phyloP scores from a whole-genome alignment of 129 eudicot species.

The Arctium lappa region DNA sequence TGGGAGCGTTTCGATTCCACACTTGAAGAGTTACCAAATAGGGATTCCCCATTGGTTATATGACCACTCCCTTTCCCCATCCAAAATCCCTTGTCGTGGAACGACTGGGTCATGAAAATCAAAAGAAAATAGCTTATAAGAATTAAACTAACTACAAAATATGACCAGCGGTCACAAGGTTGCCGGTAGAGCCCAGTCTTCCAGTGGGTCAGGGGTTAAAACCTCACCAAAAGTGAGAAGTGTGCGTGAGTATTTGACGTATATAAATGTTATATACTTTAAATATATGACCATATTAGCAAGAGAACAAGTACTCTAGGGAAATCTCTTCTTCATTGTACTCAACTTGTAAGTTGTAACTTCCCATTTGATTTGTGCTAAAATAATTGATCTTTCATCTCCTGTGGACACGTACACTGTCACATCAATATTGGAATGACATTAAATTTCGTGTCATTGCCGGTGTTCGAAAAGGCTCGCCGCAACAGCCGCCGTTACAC shows the following conservation, averaged over 20 bases:
- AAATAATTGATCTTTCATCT: background rate
- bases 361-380: background rate
- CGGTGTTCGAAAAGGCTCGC: too few species aligned
- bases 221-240: too few species aligned
- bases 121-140: background rate
- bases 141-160: background rate
- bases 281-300: background rate
- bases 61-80: conserved; percentile 55
- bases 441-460: too few species aligned
- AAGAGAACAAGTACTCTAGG: background rate
- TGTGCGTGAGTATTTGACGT: too few species aligned
- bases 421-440: background rate
- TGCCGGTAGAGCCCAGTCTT: too few species aligned
- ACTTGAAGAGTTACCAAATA: conserved; percentile 45
- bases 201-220: too few species aligned
- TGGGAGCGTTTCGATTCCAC: conserved; percentile 60
- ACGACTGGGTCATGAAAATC: conserved; percentile 32
- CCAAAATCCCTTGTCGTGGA: conserved; percentile 75
- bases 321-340: background rate
- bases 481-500: too few species aligned
- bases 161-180: background rate
- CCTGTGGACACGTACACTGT: background rate
- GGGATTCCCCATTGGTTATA: conserved; percentile 46
- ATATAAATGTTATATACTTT: too few species aligned
- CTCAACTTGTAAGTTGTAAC: background rate